phyloP scores from a whole-genome alignment of 2,329 filamentous ascomycete genomes.

The Diaporthe sp. region DNA sequence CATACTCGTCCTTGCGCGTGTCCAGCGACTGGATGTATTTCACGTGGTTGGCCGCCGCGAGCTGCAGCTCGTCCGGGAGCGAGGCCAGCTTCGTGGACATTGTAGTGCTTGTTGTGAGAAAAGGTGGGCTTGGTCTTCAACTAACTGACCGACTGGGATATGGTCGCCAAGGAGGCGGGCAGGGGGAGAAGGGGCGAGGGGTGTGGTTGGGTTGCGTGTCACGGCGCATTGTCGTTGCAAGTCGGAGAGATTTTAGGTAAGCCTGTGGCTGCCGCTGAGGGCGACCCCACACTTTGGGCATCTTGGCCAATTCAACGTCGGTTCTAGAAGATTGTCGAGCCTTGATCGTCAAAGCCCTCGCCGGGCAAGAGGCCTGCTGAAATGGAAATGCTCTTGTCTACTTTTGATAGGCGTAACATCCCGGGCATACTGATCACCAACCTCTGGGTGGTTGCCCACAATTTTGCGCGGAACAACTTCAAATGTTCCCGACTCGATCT shows the following conservation, averaged over 20 bases:
- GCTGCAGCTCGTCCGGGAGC: constrained; percentile 53
- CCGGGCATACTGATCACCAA: too few relatives aligned
- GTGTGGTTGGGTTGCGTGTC: background rate
- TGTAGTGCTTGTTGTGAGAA: background rate
- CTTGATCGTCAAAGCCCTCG: background rate
- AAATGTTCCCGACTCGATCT: too few relatives aligned
- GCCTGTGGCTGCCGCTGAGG: constrained; percentile 3
- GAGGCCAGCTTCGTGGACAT: constrained; percentile 49
- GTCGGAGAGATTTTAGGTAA: constrained; percentile 28
- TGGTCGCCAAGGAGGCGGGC: constrained; percentile 31
- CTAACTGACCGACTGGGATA: constrained; percentile 18
- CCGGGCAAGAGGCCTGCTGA: too few relatives aligned
- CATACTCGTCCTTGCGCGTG: constrained; percentile 90
- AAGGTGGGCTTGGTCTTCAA: background rate
- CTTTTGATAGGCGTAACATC: too few relatives aligned
- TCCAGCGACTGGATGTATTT: constrained; percentile 94
- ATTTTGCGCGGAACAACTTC: too few relatives aligned
- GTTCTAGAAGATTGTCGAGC: background rate
- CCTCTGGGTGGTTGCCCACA: too few relatives aligned
- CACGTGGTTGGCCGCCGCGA: constrained; percentile 75
- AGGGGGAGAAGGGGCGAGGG: background rate
- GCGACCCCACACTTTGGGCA: constrained; percentile 8
- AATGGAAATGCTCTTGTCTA: too few relatives aligned
- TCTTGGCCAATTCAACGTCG: background rate
- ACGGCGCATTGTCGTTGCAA: constrained; percentile 27